Base-by-base conservation (phyloP, 768 basidiomycete genomes). In the Clitopilus hobsonii region DNA sequence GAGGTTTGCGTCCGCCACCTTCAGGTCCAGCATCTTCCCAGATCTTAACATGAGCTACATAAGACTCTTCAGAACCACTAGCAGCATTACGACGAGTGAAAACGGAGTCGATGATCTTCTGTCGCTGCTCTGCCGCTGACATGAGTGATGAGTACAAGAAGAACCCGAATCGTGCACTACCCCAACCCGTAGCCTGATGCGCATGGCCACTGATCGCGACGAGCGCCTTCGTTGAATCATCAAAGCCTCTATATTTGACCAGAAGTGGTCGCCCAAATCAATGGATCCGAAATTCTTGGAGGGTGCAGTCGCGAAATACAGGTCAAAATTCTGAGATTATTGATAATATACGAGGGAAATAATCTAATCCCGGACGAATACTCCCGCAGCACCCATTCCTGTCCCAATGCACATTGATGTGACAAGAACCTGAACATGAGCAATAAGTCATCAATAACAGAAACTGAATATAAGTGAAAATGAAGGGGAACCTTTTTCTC, bases 401-500 rank as follows among this genome's bases (percentile, higher is more conserved):
- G 86, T 87, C 16, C 88, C 85, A 53, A 95, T 86, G 64, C 92
- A 94, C 91, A 94, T 94, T 13, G 85, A 85, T 2, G 90, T 93
- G n/a, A 92, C 80, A 47, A 95, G 74, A 6, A 94, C 72, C 89
- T 89, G 52, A 13, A 26, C 41, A n/a, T 13, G 25, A 52, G 32
- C 14, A 13, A 14, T 53, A 28, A 57, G 51, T 60, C 59, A 38
- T 23, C 24, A 57, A 26, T 32, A 47, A 22, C 36, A 14, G 13
- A 20, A 7, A 32, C 8, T 28, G 25, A 50, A 56, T 5, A 57
- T 27, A 27, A 51, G 56, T 6, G 56, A n/a, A n/a, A n/a, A n/a
- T n/a, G n/a, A n/a, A n/a, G n/a, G n/a, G n/a, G n/a, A n/a, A 83
- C 90, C 76, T 87, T 88, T 51, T 84, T 84, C 25, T 80, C 75